phyloP scores from a whole-genome alignment of 1,284 basidiomycete species.

The Sporisorium exsertum region DNA sequence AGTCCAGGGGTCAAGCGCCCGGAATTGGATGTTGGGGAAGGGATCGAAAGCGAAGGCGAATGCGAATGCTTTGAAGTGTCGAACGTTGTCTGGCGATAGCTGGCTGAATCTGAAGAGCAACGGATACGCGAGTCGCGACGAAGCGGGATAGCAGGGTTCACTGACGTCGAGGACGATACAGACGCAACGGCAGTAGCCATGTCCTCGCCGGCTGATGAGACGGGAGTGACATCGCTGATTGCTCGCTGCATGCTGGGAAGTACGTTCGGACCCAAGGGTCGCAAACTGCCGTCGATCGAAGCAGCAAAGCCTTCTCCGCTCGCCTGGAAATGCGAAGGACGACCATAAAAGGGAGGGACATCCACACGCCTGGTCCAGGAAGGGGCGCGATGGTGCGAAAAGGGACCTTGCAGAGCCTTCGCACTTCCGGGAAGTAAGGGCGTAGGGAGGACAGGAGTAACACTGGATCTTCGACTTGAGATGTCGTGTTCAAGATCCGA shows the following conservation, averaged over 20 bases:
- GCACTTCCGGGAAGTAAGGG: conserved; percentile 14
- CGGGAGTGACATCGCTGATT: conserved; percentile 32
- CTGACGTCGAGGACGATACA: conserved; percentile 7
- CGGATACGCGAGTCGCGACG: conserved; percentile 40
- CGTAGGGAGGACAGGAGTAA: conserved; percentile 23
- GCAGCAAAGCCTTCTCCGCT: not conserved
- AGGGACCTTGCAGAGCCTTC: conserved; percentile 39
- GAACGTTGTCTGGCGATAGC: conserved; percentile 7
- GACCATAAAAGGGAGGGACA: conserved; percentile 15
- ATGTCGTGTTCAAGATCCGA: conserved; percentile 31
- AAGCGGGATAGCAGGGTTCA: conserved; percentile 23
- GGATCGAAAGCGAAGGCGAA: conserved; percentile 22
- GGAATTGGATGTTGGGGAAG: conserved; percentile 16
- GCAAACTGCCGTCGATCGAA: conserved; percentile 5
- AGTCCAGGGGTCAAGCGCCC: conserved; percentile 11
- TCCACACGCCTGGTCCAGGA: conserved; percentile 47
- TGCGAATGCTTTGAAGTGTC: conserved; percentile 9
- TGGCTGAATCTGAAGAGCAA: conserved; percentile 38
- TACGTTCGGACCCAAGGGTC: conserved; percentile 11
- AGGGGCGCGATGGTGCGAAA: conserved; percentile 52
- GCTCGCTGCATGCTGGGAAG: conserved; percentile 27
- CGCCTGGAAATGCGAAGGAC: conserved; percentile 2
- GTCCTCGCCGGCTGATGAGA: conserved; percentile 8
- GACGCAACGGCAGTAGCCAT: conserved; percentile 15
- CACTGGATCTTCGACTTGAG: conserved; percentile 32